Base-by-base conservation (phyloP, 345 rosid genomes). In the Laguncularia racemosa region DNA sequence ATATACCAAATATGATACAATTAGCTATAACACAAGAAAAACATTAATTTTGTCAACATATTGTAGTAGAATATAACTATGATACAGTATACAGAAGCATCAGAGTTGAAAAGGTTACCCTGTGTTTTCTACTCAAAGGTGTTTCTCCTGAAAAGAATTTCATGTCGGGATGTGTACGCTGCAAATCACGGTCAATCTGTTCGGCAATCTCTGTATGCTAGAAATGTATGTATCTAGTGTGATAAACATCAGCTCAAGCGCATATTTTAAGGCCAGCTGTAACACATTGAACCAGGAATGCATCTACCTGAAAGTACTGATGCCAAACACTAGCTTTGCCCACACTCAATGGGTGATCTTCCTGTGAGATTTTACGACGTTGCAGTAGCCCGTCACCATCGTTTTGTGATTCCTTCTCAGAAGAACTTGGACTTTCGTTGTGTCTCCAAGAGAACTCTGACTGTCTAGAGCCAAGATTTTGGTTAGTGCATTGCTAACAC, bases 131-230 rank as follows among this genome's bases (percentile, higher is more conserved):
- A 65, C 93, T 77, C 63, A 74, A 78, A 9, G 79, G 62, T 19
- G 86, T 53, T 20, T 85, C 76, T 17, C 76, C 86, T 0, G 88
- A 80, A 73, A 85, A 85, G 70, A 85, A 85, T 60, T 80, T 80
- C 75, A 82, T 59, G 48, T 85, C 79, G 1, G 88, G 86, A 62
- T 85, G 92, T n/a, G 92, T 85, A 43, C 88, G 81, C 44, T 56
- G 81, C 73, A 85, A 64, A 68, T 82, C 92, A 55, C 86, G 88
- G 59, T 82, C 88, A 60, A 85, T 85, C 73, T 85, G 92, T 65
- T 82, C 83, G 44, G 78, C 70, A 45, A 82, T 71, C 71, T 85
- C 92, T 59, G 73, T 74, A 64, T 85, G 79, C 92, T 85, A 68
- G 46, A 69, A 63, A 55, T 53, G 56, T 23, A 56, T 12, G 45